Base-by-base conservation (phyloP, 352 stramenopile species). In the Phytophthora multivora region DNA sequence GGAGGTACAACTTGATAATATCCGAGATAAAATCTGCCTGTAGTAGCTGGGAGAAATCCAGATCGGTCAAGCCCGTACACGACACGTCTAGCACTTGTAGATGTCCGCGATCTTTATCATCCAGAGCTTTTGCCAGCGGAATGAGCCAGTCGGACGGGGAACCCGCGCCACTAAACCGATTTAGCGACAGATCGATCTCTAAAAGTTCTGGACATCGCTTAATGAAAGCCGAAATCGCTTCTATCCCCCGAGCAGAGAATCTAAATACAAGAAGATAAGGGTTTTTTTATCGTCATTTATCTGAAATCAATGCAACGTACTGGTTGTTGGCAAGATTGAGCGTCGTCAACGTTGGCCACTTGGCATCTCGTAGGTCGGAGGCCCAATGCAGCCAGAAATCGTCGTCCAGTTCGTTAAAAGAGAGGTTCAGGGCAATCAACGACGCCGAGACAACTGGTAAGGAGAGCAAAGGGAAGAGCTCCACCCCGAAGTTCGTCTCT, bases 181-280 rank as follows among this genome's bases (percentile, higher is more conserved):
- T 89, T 16, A 89, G 51, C 4, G 80, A 89, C 10, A 89, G n/a
- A 57, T 89, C 80, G 13, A 87, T 23, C 2, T 71, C 28, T 40
- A 47, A 40, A 0, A 89, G 66, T 6, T 23, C 36, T 0, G 72
- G 68, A 11, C 72, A 80, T 31, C 61, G 58, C 5, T 31, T 2
- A 16, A 89, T 48, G 36, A 89, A 56, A 1, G 21, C 15, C 1
- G 62, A 39, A 15, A 88, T 21, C 13, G 31, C 13, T 10, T 31
- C 30, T 1, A 80, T 39, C 3, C 66, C 76, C 15, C 30, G 40
- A 10, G 56, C 39, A 18, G 65, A 70, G 49, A 88, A 86, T 12
- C 54, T 63, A 55, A 40, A 3, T 15, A 9, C 9, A 40, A 18
- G 11, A 6, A 13, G 30, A 35, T 15, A 18, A 10, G 11, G 28